Evolutionary conservation across 371 early-diverging fungal genomes (phyloP).

Genomic region (Rozella allomycis): DNA sequence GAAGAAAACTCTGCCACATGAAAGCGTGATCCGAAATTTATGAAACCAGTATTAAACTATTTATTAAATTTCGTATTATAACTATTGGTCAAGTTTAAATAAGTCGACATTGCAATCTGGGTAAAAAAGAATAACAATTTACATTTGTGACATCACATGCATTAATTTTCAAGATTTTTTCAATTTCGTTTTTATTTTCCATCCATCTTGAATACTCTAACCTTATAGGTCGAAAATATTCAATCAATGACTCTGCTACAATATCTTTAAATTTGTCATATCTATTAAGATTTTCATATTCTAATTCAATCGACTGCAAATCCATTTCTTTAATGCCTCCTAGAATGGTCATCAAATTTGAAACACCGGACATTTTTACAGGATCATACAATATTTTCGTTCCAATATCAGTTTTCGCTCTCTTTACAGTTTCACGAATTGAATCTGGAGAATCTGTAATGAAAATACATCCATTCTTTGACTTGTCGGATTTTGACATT

Average conservation of each 20-base stretch:
- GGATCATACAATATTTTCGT: constrained; percentile 49
- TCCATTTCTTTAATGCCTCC: constrained; percentile 20
- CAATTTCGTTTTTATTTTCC: constrained; percentile 36
- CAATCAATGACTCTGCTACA: constrained; percentile 41
- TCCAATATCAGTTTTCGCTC: constrained; percentile 48
- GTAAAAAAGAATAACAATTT: no score
- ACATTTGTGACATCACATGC: no score
- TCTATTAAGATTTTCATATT: constrained; percentile 12
- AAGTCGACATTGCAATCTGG: no score
- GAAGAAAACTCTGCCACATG: no score
- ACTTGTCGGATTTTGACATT: constrained; percentile 79
- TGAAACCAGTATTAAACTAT: no score
- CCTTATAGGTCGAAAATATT: constrained; percentile 39
- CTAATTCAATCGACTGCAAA: constrained; percentile 8
- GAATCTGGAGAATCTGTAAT: constrained; percentile 41
- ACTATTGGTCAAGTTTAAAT: no score
- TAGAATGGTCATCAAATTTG: constrained; percentile 36
- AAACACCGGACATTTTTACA: constrained; percentile 47
- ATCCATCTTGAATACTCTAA: constrained; percentile 27
- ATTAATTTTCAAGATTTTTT: constrained; percentile 30
- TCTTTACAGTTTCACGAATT: constrained; percentile 43
- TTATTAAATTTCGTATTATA: no score
- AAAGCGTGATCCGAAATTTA: no score
- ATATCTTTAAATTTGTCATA: constrained; percentile 42
- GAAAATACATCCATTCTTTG: constrained; percentile 45